These are phyloP conservation scores for Acrodontium crateriforme DNA, from an alignment of 2,329 filamentous ascomycete genomes.

Conservation along the genomic window DNA sequence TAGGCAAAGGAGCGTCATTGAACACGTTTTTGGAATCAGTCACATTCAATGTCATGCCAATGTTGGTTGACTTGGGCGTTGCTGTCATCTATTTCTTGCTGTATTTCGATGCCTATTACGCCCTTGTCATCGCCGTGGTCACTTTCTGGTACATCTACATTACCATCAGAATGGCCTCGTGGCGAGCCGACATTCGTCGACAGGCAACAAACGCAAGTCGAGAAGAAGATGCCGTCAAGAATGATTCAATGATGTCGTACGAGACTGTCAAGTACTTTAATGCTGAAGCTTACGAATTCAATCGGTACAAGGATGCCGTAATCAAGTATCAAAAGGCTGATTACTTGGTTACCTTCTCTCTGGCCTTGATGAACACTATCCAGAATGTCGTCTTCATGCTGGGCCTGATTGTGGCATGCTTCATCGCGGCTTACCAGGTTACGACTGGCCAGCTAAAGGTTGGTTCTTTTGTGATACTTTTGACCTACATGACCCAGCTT, in stretches of 20 bases:
- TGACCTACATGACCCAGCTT: constrained; percentile 63
- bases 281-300: constrained; percentile 44
- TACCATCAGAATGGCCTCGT: constrained; percentile 90
- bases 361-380: constrained; percentile 46
- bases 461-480: constrained; percentile 55
- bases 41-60: constrained; percentile 89
- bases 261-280: constrained; percentile 61
- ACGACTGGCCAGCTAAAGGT: constrained; percentile 45
- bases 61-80: constrained; percentile 78
- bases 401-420: constrained; percentile 52
- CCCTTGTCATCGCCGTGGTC: constrained; percentile 75
- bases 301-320: constrained; percentile 43
- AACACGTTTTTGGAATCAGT: constrained; percentile 94
- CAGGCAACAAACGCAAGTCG: constrained; percentile 91
- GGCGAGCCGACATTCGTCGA: constrained; percentile 76
- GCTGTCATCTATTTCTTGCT: constrained; percentile 71
- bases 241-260: constrained; percentile 97
- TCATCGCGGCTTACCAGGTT: constrained; percentile 58
- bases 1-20: constrained; percentile 92
- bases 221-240: constrained; percentile 95
- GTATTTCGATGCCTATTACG: constrained; percentile 76
- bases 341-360: constrained; percentile 41
- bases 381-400: constrained; percentile 52
- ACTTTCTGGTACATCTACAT: constrained; percentile 95
- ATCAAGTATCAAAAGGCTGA: constrained; percentile 44